Base-by-base conservation (phyloP, 208 protist species). In the Jaenimonas drosophilae region DNA sequence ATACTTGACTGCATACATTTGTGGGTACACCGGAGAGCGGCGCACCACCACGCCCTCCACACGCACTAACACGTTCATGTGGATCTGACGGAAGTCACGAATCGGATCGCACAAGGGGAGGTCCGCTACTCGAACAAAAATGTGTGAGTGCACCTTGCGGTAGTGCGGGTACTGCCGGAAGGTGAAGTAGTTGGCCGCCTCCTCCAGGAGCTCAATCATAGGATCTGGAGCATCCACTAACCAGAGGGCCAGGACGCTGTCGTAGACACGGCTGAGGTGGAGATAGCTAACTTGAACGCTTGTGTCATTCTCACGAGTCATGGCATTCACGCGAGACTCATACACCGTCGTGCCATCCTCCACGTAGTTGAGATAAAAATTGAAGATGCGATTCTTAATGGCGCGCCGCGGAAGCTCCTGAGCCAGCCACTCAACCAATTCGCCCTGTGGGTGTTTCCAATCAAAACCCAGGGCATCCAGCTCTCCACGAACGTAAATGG, bases 41-140 rank as follows among this genome's bases (percentile, higher is more conserved):
- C 97, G 71, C 16, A 98, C 98, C 9, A 99, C 96, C 2, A 99
- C 98, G 30, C 98, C 98, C 41, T 85, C 74, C 24, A 99, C 96
- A 23, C 92, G 87, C 23, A 99, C 86, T 0, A 99, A 77, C 28
- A 91, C 77, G 70, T 99, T 99, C 64, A 99, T 89, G 59, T 99
- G 97, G 33, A 91, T 53, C 59, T 97, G 87, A n/a, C 97, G 83
- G 33, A 99, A 90, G 31, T 99, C 96, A 20, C 98, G 87, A 36
- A 99, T 91, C 16, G 88, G 81, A 59, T 99, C 97, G 41, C 80
- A 80, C 33, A 98, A 57, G 16, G 97, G 97, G 25, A 99, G 67
- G 42, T 99, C 89, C 33, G 81, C 79, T 44, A 99, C 96, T 36
- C 98, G 91, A 20, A 99, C 95, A 45, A 97, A 91, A 42, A 99